Evolutionary conservation across 164 flowering plant genomes (phyloP).

Genomic region (Litsea cubeba): DNA sequence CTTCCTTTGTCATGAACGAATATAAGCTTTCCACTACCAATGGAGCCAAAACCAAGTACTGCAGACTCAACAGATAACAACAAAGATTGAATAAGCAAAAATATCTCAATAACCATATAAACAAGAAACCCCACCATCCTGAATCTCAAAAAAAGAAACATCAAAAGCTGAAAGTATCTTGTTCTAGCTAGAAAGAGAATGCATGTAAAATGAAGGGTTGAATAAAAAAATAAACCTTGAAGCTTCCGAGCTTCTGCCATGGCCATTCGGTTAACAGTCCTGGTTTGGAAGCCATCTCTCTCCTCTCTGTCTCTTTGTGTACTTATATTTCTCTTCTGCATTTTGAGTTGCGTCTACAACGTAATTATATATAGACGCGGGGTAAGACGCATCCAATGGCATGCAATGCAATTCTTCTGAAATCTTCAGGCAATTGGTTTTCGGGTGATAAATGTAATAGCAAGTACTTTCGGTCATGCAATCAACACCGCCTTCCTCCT

Average conservation of each 20-base stretch:
- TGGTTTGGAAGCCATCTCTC: slow-evolving; percentile 30
- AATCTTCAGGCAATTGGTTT: too few relatives aligned
- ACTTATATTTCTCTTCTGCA: too few relatives aligned
- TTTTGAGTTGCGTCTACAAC: too few relatives aligned
- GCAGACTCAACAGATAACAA: not conserved
- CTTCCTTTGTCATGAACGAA: not conserved
- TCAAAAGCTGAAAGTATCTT: too few relatives aligned
- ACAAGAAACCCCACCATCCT: not conserved
- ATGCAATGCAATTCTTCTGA: too few relatives aligned
- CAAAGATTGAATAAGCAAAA: not conserved
- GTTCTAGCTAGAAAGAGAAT: not conserved
- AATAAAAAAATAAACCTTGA: slow-evolving; percentile 21
- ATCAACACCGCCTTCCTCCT: too few relatives aligned
- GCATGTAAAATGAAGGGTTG: not conserved
- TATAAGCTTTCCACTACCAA: slow-evolving; percentile 6
- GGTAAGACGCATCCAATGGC: too few relatives aligned
- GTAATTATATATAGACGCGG: too few relatives aligned
- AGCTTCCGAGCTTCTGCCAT: slow-evolving; percentile 33
- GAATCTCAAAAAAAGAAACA: not conserved
- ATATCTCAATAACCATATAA: not conserved
- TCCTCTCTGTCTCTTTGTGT: not conserved
- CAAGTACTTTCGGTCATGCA: too few relatives aligned
- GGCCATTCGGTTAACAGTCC: slow-evolving; percentile 40
- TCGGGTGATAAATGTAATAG: too few relatives aligned
- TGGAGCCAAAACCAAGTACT: slow-evolving; percentile 14